Base-by-base conservation (phyloP, 495 filamentous ascomycete species). In the Daldinia bambusicola region DNA sequence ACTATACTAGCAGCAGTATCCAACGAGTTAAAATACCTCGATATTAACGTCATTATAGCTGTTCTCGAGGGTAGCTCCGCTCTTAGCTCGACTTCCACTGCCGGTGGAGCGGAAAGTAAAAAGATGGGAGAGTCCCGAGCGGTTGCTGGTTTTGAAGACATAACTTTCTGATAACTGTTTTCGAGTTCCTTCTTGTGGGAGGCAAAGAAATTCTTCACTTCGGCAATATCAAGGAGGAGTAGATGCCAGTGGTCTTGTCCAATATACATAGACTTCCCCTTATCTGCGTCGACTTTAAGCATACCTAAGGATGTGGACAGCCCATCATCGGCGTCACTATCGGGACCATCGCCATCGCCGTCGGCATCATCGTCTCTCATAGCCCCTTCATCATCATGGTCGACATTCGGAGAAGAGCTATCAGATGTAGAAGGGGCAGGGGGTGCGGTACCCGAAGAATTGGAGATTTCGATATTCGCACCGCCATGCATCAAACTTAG, bases 401-500 rank as follows among this genome's bases (percentile, higher is more conserved):
- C 66, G 87, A 87, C 70, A 82, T 80, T 56, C 86, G 89, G 45
- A 85, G 92, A 66, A 84, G 89, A 64, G 87, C 91, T 77, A 83
- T 87, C 79, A 3, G 89, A 87, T 30, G 85, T 83, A 2, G 90
- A 89, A 30, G 92, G 84, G 4, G 88, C 89, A 9, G 89, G 87
- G 8, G 89, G 81, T 1, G 86, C 88, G 52, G 89, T 88, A 51
- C 84, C 84, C 67, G 88, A 84, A 8, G 76, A 72, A 4, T 76
- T 67, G 14, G 81, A 69, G 2, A 77, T 48, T 12, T 84, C 82
- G 37, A 85, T 76, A 51, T 82, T 85, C 41, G 81, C 85, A 55
- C 93, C 94, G 80, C 94, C 94, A 70, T 94, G 95, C 95, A 99
- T 98, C 80, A 99, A 82, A 2, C 93, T 96, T 58, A 99, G 79